These are phyloP conservation scores for Nitzschia sp. DNA, from an alignment of 108 stramenopile genomes.

Conservation along the genomic window DNA sequence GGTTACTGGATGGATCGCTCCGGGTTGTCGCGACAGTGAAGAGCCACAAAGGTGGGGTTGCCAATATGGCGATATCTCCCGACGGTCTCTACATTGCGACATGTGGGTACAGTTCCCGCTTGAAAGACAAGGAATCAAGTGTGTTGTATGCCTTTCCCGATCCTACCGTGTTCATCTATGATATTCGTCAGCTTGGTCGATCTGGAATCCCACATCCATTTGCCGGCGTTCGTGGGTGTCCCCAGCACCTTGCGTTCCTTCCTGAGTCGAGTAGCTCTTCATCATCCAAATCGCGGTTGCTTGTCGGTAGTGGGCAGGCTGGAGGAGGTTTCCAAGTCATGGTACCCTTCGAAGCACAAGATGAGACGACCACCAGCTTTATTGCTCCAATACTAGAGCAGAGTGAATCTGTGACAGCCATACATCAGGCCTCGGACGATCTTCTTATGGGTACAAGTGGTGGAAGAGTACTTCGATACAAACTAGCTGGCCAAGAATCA, in stretches of 20 bases:
- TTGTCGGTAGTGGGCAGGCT: conserved; percentile 71
- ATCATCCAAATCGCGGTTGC: conserved; percentile 37
- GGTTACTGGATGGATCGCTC: conserved; percentile 66
- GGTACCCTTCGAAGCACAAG: conserved; percentile 54
- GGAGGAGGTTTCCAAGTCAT: conserved; percentile 77
- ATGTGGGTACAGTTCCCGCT: conserved; percentile 59
- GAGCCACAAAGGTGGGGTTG: conserved; percentile 67
- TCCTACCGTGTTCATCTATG: conserved; percentile 65
- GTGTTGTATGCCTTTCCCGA: conserved; percentile 73
- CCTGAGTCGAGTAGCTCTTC: conserved; percentile 38
- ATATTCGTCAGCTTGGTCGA: conserved; percentile 74
- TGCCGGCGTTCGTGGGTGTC: conserved; percentile 51
- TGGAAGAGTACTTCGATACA: conserved; percentile 60
- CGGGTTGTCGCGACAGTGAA: conserved; percentile 62
- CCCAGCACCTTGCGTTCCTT: conserved; percentile 64
- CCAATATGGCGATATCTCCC: conserved; percentile 57
- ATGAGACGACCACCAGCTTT: conserved; percentile 45
- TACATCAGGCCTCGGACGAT: conserved; percentile 39
- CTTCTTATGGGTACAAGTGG: conserved; percentile 63
- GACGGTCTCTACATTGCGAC: conserved; percentile 72
- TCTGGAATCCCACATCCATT: conserved; percentile 75
- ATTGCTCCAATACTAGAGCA: conserved; percentile 51
- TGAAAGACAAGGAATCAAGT: conserved; percentile 34
- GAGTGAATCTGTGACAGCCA: conserved; percentile 67
- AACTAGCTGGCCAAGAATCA: conserved; percentile 47